phyloP scores from a whole-genome alignment of 352 stramenopile genomes.

The Globisporangium barbulae region DNA sequence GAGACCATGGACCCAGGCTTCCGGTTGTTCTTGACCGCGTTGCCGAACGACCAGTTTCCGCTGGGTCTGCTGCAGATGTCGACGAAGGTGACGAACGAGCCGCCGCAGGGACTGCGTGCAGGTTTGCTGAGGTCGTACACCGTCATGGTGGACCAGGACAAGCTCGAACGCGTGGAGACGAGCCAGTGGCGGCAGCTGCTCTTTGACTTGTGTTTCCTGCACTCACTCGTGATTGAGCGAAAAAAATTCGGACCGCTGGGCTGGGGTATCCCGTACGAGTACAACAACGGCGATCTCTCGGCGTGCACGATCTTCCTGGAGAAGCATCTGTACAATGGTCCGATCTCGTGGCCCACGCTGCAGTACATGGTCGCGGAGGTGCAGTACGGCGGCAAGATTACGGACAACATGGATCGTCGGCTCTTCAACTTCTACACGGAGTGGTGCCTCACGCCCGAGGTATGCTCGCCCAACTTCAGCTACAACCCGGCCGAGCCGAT shows the following conservation, averaged over 20 bases:
- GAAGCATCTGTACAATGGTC: slow-evolving; percentile 98
- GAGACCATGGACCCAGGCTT: slow-evolving; percentile 96
- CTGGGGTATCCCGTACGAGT: slow-evolving; percentile 99
- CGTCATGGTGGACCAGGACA: slow-evolving; percentile 99
- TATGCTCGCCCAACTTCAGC: slow-evolving; percentile 83
- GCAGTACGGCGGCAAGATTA: slow-evolving; percentile 99
- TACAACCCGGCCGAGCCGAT: slow-evolving; percentile 95
- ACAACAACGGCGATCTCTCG: slow-evolving; percentile 97
- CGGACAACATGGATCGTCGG: slow-evolving; percentile 96
- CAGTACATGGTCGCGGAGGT: slow-evolving; percentile 99
- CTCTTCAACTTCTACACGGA: slow-evolving; percentile 98
- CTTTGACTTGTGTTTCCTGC: slow-evolving; percentile 97
- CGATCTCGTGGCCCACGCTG: slow-evolving; percentile 97
- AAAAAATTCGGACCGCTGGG: slow-evolving; percentile 98
- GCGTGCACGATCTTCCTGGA: slow-evolving; percentile 98
- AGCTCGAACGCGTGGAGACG: slow-evolving; percentile 95
- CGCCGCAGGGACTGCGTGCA: slow-evolving; percentile 93
- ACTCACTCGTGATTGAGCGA: slow-evolving; percentile 97
- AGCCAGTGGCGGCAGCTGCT: slow-evolving; percentile 96
- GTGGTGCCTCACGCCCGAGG: slow-evolving; percentile 93
- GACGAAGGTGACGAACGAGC: slow-evolving; percentile 99
- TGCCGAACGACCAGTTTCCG: slow-evolving; percentile 96
- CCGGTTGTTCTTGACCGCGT: slow-evolving; percentile 96
- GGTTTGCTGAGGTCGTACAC: slow-evolving; percentile 96
- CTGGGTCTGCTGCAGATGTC: slow-evolving; percentile 98